Conservation (phyloP, 2,329 filamentous ascomycete genomes). For the Allantophomopsis lycopodina region DNA sequence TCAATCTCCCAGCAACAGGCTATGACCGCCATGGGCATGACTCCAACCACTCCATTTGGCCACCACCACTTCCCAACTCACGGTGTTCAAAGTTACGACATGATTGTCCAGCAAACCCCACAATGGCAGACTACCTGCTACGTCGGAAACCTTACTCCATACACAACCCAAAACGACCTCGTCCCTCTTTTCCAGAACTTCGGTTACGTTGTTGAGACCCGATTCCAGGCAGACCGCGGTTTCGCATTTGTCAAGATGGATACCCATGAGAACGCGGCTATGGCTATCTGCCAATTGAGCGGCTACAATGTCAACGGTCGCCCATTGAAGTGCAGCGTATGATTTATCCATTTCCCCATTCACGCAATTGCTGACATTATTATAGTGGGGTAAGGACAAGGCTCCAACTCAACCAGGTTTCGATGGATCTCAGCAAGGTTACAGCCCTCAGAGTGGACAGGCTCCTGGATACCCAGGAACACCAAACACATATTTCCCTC, state of each 20-base stretch:
- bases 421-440: conserved; percentile 59
- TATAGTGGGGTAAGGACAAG: conserved; percentile 97
- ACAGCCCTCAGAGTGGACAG: conserved; percentile 62
- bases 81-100: conserved; percentile 93
- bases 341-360: conserved; percentile 24
- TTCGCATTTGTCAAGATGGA: conserved; percentile 99
- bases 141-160: conserved; percentile 92
- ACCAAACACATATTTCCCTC: conserved; percentile 75
- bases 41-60: conserved; percentile 87
- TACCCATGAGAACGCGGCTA: conserved; percentile 91
- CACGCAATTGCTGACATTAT: conserved; percentile 18
- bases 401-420: conserved; percentile 74
- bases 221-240: conserved; percentile 93
- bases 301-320: conserved; percentile 97
- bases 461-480: conserved; percentile 63
- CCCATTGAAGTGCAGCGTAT: conserved; percentile 95
- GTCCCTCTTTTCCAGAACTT: conserved; percentile 99
- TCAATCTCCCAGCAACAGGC: conserved; percentile 96
- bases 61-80: conserved; percentile 97
- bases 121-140: conserved; percentile 98
- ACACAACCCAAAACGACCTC: conserved; percentile 91
- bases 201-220: conserved; percentile 91
- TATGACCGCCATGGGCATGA: conserved; percentile 96
- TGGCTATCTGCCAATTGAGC: conserved; percentile 96
- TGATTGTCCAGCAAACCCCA: conserved; percentile 89